Conservation (phyloP, 108 stramenopile genomes). For the Hondaea fermentalgiana region DNA sequence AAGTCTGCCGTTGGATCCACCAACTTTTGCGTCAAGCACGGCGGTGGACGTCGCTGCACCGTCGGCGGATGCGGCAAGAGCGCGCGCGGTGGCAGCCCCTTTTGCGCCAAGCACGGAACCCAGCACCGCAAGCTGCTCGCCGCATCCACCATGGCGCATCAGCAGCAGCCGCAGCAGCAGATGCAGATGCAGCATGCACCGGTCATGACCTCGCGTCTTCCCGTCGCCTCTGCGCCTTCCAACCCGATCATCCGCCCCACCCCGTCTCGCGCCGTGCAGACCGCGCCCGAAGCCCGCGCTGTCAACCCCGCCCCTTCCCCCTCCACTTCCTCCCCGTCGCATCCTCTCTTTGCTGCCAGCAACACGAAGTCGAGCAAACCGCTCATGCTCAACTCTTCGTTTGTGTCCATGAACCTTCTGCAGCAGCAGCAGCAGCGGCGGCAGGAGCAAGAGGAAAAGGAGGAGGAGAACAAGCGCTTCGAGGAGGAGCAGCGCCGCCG, state of each 20-base stretch:
- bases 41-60: constrained; percentile 88
- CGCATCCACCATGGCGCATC: not conserved
- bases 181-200: not conserved
- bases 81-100: constrained; percentile 82
- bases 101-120: constrained; percentile 85
- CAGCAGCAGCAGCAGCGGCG: not conserved
- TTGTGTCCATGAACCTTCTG: not conserved
- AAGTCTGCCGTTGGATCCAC: constrained; percentile 95
- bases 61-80: constrained; percentile 79
- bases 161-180: not conserved
- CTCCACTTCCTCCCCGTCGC: not conserved
- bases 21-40: constrained; percentile 84
- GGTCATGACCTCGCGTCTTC: not conserved
- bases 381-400: not conserved
- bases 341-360: not conserved
- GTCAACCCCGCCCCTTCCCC: not conserved
- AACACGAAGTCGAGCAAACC: not conserved
- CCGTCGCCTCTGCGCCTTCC: not conserved
- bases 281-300: not conserved
- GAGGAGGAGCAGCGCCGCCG: not conserved
- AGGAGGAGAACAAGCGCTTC: too few relatives aligned
- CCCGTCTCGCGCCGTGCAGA: not conserved
- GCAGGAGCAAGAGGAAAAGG: too few relatives aligned
- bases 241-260: not conserved
- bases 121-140: not conserved